Evolutionary conservation across 768 basidiomycete species (phyloP).

Genomic region (Leccinum olivaceopallidum): DNA sequence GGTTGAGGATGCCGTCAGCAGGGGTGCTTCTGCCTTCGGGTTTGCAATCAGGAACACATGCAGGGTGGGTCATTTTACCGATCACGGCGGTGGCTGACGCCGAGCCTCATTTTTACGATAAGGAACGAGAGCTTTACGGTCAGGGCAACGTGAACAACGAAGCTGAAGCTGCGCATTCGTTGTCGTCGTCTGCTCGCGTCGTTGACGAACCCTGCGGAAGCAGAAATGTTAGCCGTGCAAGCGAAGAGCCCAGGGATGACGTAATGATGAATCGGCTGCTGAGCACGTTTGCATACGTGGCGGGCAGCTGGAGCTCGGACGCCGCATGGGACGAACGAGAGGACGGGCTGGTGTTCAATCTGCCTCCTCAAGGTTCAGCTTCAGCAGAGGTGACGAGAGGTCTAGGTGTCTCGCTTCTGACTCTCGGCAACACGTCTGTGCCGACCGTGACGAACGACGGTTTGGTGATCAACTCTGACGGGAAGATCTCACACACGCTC

Average conservation of each 20-base stretch:
- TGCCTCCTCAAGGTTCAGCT: slow-evolving; percentile 18
- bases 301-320: slow-evolving; percentile 24
- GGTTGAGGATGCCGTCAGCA: slow-evolving; percentile 20
- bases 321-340: slow-evolving; percentile 28
- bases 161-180: slow-evolving; percentile 4
- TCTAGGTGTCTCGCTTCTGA: slow-evolving; percentile 5
- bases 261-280: slow-evolving; percentile 11
- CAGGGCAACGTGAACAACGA: slow-evolving; percentile 22
- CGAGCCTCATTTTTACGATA: slow-evolving; percentile 21
- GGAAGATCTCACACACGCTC: slow-evolving; percentile 48
- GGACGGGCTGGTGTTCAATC: slow-evolving; percentile 29
- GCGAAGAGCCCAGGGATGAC: slow-evolving; percentile 17
- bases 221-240: background rate
- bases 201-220: slow-evolving; percentile 1
- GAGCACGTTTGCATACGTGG: slow-evolving; percentile 22
- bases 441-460: slow-evolving; percentile 9
- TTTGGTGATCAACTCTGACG: slow-evolving; percentile 51
- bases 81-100: slow-evolving; percentile 25
- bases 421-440: slow-evolving; percentile 10
- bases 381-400: background rate
- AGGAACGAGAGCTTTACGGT: slow-evolving; percentile 16
- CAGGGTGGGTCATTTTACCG: slow-evolving; percentile 25
- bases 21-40: slow-evolving; percentile 6
- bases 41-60: slow-evolving; percentile 26
- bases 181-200: background rate